Base-by-base conservation (phyloP, 768 basidiomycete genomes). In the Mycena alexandri region DNA sequence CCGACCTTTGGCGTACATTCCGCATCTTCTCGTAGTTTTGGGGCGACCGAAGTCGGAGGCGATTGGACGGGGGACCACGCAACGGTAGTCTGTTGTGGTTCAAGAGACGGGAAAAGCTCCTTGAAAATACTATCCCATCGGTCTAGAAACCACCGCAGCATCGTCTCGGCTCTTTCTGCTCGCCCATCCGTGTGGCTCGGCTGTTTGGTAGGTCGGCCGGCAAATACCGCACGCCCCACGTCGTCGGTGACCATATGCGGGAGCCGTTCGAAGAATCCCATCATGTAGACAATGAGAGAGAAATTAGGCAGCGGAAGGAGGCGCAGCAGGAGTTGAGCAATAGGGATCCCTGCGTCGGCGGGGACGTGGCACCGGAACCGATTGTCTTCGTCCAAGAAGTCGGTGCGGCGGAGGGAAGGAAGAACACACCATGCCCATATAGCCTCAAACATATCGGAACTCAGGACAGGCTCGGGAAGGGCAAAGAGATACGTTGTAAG, bases 241-340 rank as follows among this genome's bases (percentile, higher is more conserved):
- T 80, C 81, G 36, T 79, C 79, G 14, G 70, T 64, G 14, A 76
- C 75, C 60, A 80, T 54, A 43, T 71, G 69, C 11, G 78, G 77
- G 1, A 83, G 79, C 66, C 83, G 83, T 42, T 79, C 79, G 71
- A 84, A 81, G 68, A 85, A 85, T 0, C 82, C 80, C 59, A 85
- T 74, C 43, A 84, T 75, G 68, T 84, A 85, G n/a, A 84, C 76
- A 19, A 85, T 66, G 5, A 84, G 70, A 1, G 79, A 81, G 63
- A 83, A 80, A 44, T 83, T 79, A 7, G 84, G 77, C 4, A 80
- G 76, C 10, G 84, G 84, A 7, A 85, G 77, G 8, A 85, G 77
- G n/a, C 79, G 81, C 21, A 85, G 72, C 25, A 84, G 70, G 14
- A 80, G 74, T 58, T 79, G 80, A 0, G 79, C 79, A 36, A 78